Conservation (phyloP, 192 early-diverging fungal species). For the Cetraspora pellucida region DNA sequence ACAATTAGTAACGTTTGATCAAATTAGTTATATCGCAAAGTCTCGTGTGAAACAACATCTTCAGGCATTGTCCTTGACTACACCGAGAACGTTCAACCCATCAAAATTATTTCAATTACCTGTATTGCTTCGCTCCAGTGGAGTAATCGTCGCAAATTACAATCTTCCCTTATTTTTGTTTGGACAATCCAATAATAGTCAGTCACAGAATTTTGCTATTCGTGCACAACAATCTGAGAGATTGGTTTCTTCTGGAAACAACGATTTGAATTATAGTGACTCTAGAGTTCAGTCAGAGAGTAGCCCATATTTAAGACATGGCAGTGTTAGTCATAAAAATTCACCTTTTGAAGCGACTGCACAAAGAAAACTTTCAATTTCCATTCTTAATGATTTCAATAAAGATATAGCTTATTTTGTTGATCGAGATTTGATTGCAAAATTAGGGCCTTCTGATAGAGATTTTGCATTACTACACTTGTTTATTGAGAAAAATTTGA, state of each 20-base stretch:
- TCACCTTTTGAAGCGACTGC: background rate
- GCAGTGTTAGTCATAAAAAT: slow-evolving; percentile 7
- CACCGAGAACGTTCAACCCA: background rate
- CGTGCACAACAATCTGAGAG: too few species aligned
- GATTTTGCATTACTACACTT: slow-evolving; percentile 55
- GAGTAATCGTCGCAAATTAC: too few species aligned
- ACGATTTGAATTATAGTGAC: background rate
- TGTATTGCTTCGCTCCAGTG: background rate
- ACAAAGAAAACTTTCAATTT: slow-evolving; percentile 7
- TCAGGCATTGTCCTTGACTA: background rate
- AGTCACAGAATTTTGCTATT: too few species aligned
- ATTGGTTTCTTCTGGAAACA: too few species aligned
- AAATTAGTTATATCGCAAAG: slow-evolving; percentile 51
- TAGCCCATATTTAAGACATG: background rate
- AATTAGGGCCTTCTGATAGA: slow-evolving; percentile 37
- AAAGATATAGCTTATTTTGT: slow-evolving; percentile 7
- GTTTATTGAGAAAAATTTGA: slow-evolving; percentile 55
- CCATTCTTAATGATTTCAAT: background rate
- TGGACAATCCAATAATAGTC: too few species aligned
- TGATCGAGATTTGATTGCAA: background rate
- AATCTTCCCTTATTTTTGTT: too few species aligned
- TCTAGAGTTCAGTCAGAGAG: background rate
- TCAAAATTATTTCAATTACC: slow-evolving; percentile 24
- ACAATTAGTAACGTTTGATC: slow-evolving; percentile 59
- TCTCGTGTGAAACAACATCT: slow-evolving; percentile 33